Percentiles rank a stretch among this genome's conserved stretches.
Conservation (phyloP, 2,329 filamentous ascomycete genomes). For the Diaporthe aspalathi region DNA sequence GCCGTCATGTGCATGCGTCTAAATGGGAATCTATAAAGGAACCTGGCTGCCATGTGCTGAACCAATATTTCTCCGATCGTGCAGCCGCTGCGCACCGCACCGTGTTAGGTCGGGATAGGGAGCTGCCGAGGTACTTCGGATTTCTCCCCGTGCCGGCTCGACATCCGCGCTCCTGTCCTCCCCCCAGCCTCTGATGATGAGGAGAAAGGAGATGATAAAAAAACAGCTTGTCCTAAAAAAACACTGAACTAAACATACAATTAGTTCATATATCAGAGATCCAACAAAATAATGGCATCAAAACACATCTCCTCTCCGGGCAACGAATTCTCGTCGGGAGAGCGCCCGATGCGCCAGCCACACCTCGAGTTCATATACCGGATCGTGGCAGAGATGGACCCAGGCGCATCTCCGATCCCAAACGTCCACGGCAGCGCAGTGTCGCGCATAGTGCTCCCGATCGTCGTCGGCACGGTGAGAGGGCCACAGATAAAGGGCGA, state of each 20-base stretch:
- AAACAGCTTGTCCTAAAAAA: too few species aligned
- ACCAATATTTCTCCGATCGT: background rate
- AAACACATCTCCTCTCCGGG: conserved; percentile 39
- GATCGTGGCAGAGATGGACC: conserved; percentile 42
- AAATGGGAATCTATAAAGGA: background rate
- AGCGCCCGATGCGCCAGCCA: conserved; percentile 41
- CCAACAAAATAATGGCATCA: background rate
- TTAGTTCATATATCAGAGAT: background rate
- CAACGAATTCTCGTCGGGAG: conserved; percentile 39
- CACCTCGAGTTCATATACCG: conserved; percentile 43
- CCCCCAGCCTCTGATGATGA: background rate
- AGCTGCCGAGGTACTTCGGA: conserved; percentile 15
- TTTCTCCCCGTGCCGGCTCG: background rate
- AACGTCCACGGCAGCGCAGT: conserved; percentile 39
- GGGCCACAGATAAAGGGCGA: conserved; percentile 40
- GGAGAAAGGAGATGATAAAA: background rate
- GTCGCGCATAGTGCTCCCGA: conserved; percentile 42
- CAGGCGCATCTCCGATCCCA: conserved; percentile 36
- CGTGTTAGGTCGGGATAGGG: conserved; percentile 1
- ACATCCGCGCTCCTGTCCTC: background rate
- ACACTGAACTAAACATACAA: background rate
- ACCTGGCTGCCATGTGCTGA: background rate
- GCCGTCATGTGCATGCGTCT: background rate
- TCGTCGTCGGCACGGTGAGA: conserved; percentile 39
- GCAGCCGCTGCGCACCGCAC: background rate